Evolutionary conservation across 495 filamentous ascomycete genomes (phyloP).

Genomic region (Hypoxylon lienhwacheense): DNA sequence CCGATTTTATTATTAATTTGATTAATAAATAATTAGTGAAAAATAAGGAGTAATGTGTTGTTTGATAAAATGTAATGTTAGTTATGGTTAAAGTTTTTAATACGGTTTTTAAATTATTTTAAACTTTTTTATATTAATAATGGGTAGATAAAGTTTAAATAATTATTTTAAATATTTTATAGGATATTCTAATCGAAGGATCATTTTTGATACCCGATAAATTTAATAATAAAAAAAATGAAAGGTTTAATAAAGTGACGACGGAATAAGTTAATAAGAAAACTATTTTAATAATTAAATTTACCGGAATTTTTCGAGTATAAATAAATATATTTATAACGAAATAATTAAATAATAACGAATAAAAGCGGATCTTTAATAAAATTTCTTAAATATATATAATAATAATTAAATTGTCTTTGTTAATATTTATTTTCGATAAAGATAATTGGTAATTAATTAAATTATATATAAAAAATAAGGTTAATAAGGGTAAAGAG

Average conservation of each 20-base stretch:
- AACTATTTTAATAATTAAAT: not conserved
- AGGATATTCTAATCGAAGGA: not conserved
- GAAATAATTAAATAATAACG: too few species aligned
- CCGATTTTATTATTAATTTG: too few species aligned
- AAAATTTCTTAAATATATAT: not conserved
- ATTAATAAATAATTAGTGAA: too few species aligned
- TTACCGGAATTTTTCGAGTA: not conserved
- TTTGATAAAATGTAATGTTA: too few species aligned
- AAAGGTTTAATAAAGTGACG: not conserved
- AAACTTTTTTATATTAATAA: too few species aligned
- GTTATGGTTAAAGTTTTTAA: too few species aligned
- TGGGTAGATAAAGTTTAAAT: not conserved
- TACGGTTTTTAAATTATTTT: too few species aligned
- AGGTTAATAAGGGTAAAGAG: not conserved
- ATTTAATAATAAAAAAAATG: not conserved
- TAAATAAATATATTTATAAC: not conserved
- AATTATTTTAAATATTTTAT: not conserved
- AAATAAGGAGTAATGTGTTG: too few species aligned
- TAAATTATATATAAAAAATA: not conserved
- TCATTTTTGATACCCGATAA: not conserved
- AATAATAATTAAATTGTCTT: not conserved
- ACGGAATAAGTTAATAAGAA: not conserved
- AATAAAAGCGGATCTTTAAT: not conserved
- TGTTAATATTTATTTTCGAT: not conserved
- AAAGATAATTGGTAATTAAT: not conserved